These are phyloP conservation scores for Ceratobasidium sp. DNA, from an alignment of 1,284 basidiomycete genomes.

Conservation along the genomic window DNA sequence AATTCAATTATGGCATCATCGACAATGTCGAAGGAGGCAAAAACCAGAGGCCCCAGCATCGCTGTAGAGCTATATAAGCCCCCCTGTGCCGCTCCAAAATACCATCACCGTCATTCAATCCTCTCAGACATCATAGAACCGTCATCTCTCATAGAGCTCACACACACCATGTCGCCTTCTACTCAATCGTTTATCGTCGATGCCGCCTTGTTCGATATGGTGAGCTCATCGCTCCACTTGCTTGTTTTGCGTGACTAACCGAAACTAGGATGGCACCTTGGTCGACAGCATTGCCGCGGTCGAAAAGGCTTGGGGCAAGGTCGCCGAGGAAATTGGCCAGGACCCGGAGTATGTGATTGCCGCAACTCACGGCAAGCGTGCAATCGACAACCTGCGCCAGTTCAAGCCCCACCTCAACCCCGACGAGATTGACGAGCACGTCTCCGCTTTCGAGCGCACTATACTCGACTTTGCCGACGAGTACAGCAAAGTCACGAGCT, in stretches of 20 bases:
- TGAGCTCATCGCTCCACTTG: conserved; percentile 47
- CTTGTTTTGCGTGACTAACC: conserved; percentile 1
- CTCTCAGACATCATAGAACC: conserved; percentile 17
- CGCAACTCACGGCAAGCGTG: conserved; percentile 78
- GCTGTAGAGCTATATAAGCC: conserved; percentile 23
- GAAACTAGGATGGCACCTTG: conserved; percentile 67
- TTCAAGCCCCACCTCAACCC: conserved; percentile 64
- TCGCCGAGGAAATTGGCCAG: conserved; percentile 71
- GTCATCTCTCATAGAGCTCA: conserved; percentile 10
- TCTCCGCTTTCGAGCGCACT: conserved; percentile 69
- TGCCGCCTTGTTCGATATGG: conserved; percentile 78
- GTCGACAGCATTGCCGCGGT: conserved; percentile 79
- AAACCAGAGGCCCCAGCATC: not conserved
- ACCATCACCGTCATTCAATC: not conserved
- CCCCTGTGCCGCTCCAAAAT: not conserved
- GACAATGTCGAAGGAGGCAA: not conserved
- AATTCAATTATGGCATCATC: conserved; percentile 1
- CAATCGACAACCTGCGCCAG: conserved; percentile 66
- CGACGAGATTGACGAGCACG: conserved; percentile 72
- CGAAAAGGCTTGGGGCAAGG: conserved; percentile 79
- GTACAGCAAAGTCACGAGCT: conserved; percentile 49
- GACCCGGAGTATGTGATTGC: conserved; percentile 70
- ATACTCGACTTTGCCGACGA: conserved; percentile 79
- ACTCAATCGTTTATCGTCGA: conserved; percentile 57
- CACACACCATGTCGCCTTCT: conserved; percentile 46